Base-by-base conservation (phyloP, 1,139 yeast genomes). In the Magnusiomyces fungicola region DNA sequence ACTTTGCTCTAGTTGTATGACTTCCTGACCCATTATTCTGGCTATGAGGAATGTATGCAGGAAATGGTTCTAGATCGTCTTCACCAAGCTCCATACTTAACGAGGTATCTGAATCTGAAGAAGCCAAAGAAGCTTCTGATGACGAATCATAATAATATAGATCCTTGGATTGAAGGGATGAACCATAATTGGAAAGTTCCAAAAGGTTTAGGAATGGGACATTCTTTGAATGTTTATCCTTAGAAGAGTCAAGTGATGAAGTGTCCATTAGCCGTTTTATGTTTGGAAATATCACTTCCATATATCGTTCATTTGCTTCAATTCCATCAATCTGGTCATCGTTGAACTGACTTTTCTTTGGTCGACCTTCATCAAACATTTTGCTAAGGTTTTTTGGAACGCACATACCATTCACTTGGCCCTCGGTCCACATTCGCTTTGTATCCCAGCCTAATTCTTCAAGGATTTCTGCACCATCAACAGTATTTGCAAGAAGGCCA, bases 381-480 rank as follows among this genome's bases (percentile, higher is more conserved):
- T 50, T 50, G 1, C 50, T 47, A 34, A 58, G 36, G 39, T 58
- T 49, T 10, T 43, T 52, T 2, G 70, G 69, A 10, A 67, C 43
- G 42, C 66, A 55, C 18, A 61, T 57, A 1, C 86, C 80, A 9
- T 32, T n/a, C 9, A 32, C 36, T 32, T 32, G 18, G 16, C 36
- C 36, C n/a, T 32, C 36, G 36, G 9, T 32, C 36, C 36, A 32
- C 36, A 32, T 32, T 18, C 36, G 36, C 36, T 32, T 32, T 9
- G 84, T 76, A 25, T 71, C 70, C 97, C 97, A 90, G 1, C 81
- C 80, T 49, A 75, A 69, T 58, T 88, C 96, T 61, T 87, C 96
- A 48, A 90, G 68, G n/a, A 89, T 79, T 59, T 89, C 97, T 32
- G 81, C 74, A 0, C 97, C 97, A 59, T 87, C 90, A 33, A 71